Percentiles rank a stretch among this genome's conserved stretches.
phyloP scores from a whole-genome alignment of 2,329 filamentous ascomycete genomes.

The Chaetoscypha palmicola region DNA sequence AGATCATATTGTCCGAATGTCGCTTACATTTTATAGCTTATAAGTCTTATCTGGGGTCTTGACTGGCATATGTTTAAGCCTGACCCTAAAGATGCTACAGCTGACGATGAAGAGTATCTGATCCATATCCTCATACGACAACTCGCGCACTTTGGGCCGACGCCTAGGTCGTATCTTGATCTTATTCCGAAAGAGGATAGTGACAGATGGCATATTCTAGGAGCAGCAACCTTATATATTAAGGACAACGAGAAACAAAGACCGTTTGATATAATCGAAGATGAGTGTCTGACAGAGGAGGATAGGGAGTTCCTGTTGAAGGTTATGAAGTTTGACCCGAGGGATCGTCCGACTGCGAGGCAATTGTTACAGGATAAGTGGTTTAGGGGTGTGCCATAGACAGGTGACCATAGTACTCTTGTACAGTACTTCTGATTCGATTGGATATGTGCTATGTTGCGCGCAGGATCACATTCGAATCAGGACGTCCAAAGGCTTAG shows the following conservation, averaged over 20 bases:
- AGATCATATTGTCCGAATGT: conserved; percentile 14
- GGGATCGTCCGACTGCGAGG: conserved; percentile 23
- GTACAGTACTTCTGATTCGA: neutral
- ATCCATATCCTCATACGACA: conserved; percentile 17
- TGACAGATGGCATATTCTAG: conserved; percentile 13
- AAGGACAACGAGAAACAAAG: conserved; percentile 14
- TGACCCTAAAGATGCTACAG: conserved; percentile 21
- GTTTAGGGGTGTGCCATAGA: conserved; percentile 4
- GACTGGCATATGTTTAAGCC: conserved; percentile 25
- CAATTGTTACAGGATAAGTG: conserved; percentile 20
- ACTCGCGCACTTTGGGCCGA: conserved; percentile 15
- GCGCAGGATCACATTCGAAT: no score
- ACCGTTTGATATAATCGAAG: conserved; percentile 11
- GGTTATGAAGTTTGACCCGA: conserved; percentile 25
- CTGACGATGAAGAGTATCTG: conserved; percentile 16
- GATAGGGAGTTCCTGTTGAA: conserved; percentile 19
- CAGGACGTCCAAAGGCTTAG: no score
- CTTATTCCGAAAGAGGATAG: conserved; percentile 15
- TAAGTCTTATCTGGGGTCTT: conserved; percentile 25
- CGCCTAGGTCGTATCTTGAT: conserved; percentile 15
- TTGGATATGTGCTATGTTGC: neutral
- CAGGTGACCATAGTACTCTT: conserved; percentile 2
- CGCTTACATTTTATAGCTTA: conserved; percentile 23
- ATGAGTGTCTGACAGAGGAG: conserved; percentile 14
- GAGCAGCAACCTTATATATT: conserved; percentile 14